Percentiles rank a stretch among this genome's conserved stretches.
Conservation (phyloP, 2,329 filamentous ascomycete species). For the Metarhizium robertsii region DNA sequence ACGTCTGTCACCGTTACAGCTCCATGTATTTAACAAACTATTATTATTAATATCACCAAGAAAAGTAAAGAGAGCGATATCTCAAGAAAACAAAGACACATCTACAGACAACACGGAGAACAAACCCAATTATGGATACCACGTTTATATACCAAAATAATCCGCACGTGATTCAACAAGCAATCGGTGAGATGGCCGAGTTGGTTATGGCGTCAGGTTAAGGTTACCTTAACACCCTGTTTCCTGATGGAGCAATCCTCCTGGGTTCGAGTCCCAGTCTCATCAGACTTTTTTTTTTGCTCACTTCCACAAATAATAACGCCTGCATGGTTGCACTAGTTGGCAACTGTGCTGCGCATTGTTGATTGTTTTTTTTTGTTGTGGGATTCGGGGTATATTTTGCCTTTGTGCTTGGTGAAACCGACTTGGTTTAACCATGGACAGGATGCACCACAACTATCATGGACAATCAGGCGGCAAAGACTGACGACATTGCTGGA, state of each 20-base stretch:
- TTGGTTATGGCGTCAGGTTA: constrained; percentile 26
- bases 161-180: background rate
- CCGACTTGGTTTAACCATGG: too few species aligned
- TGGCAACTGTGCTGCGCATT: background rate
- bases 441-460: too few species aligned
- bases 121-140: background rate
- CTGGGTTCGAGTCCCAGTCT: constrained; percentile 27
- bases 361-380: background rate
- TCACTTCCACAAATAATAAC: background rate
- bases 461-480: too few species aligned
- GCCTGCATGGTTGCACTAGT: too few species aligned
- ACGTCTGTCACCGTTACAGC: too few species aligned
- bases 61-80: too few species aligned
- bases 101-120: background rate
- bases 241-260: constrained; percentile 26
- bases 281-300: constrained; percentile 10
- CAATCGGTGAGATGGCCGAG: constrained; percentile 6
- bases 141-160: background rate
- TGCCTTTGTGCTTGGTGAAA: too few species aligned
- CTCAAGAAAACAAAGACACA: background rate
- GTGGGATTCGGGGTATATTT: too few species aligned
- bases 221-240: constrained; percentile 18
- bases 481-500: too few species aligned
- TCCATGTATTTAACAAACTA: too few species aligned
- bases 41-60: too few species aligned